Evolutionary conservation across 306 rosid genomes (phyloP).

Genomic region (Trichosanthes cucumerina): DNA sequence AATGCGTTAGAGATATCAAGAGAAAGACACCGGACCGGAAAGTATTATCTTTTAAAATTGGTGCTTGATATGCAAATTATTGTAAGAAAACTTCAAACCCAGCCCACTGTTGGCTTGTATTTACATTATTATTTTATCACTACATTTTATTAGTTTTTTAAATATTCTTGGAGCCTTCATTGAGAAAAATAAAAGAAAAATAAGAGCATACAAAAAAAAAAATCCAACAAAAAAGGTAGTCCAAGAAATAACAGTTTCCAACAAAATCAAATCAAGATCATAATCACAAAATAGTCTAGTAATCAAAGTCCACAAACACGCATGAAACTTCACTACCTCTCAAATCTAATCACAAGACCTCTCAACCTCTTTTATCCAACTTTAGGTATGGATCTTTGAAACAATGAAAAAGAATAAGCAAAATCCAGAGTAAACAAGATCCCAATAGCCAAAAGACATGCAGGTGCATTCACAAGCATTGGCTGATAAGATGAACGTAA

Average conservation of each 20-base stretch:
- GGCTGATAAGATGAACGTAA: background rate
- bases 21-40: background rate
- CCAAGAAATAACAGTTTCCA: too few species aligned
- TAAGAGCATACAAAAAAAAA: too few species aligned
- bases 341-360: too few species aligned
- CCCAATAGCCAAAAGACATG: background rate
- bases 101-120: background rate
- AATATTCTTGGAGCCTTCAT: background rate
- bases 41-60: background rate
- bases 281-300: too few species aligned
- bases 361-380: too few species aligned
- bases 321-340: too few species aligned
- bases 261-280: too few species aligned
- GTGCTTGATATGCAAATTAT: background rate
- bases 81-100: background rate
- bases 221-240: too few species aligned
- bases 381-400: background rate
- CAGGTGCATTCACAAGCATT: background rate
- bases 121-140: background rate
- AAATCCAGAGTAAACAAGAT: background rate
- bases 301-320: too few species aligned
- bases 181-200: too few species aligned
- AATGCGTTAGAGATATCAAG: constrained; percentile 1
- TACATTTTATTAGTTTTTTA: background rate
- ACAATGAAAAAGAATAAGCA: background rate